Evolutionary conservation across 768 basidiomycete genomes (phyloP), one percentile per base, ranked within the genome.

Genomic region (Lactarius quietus): DNA sequence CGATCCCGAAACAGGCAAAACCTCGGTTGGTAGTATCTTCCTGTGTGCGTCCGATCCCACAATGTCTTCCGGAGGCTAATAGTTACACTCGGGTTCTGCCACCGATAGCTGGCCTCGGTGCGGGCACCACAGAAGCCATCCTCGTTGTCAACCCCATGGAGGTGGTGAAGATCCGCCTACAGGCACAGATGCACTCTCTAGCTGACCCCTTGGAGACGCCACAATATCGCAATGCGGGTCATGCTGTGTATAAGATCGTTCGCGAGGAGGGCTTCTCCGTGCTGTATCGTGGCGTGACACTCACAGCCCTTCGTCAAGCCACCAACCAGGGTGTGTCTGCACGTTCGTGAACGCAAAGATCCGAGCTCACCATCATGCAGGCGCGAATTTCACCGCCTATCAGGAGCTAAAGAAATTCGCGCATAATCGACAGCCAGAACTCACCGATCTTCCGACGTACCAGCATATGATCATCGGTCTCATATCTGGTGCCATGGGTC

Each of bases 141-240:
- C 81, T 86, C 18, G 93, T 99, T 53, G 97, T 99, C 14, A 96
- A 92, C 53, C 97, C 97, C 0, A 98, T 99, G 97, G 97, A 99
- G 74, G 97, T 98, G 23, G 92, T 99, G 74, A 98, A 98, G 82
- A 98, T 99, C 73, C 86, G 97, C 31, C 79, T 99, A 71, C 97
- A 99, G 77, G 96, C 97, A 3, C 97, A 99, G 73, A 90, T 92
- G 73, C 97, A 98, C 76, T 98, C 96, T 26, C 82, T 99, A 56
- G 93, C 95, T 8, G 97, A 99, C 76, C 97, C 97, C 39, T 78
- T 96, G 60, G 97, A 99, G 73, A 81, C 85, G 18, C 97, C 97
- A 5, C 84, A 90, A 75, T 99, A 99, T 77, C 84, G 96, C 31
- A 98, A 97, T 78, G 97, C 97, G 17, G 95, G 89, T 0, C 97